A percentile compares a stretch with the other conserved stretches of the same genome.
Conservation (phyloP, 2,329 filamentous ascomycete species). For the Penicillium sp. region DNA sequence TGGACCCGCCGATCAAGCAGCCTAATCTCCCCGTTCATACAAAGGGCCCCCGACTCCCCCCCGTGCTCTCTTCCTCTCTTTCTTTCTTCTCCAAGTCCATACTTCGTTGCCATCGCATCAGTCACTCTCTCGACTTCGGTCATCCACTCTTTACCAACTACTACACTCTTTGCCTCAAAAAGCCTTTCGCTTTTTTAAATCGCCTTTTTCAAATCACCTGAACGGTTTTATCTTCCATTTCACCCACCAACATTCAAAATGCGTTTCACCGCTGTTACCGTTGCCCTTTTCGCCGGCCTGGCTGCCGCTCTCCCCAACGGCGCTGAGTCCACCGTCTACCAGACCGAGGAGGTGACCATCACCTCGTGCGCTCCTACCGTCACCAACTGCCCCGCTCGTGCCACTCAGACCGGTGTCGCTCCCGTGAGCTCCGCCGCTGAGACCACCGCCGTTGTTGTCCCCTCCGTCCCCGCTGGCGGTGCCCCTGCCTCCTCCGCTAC, state of each 20-base stretch:
- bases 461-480: constrained; percentile 20
- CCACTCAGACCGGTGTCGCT: constrained; percentile 14
- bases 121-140: constrained; percentile 39
- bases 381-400: constrained; percentile 51
- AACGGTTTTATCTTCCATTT: constrained; percentile 25
- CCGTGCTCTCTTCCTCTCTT: constrained; percentile 22
- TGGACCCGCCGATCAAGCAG: constrained; percentile 30
- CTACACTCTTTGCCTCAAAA: constrained; percentile 10
- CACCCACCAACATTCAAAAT: constrained; percentile 32
- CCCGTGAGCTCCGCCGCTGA: constrained; percentile 10
- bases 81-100: constrained; percentile 27
- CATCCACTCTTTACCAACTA: constrained; percentile 38
- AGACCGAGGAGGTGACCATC: constrained; percentile 56
- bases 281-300: constrained; percentile 39
- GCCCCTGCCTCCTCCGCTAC: constrained; percentile 6
- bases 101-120: constrained; percentile 30
- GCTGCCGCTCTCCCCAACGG: constrained; percentile 32
- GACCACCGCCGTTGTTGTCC: constrained; percentile 3
- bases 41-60: constrained; percentile 27
- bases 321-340: constrained; percentile 47
- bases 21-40: constrained; percentile 38
- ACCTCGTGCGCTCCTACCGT: constrained; percentile 57
- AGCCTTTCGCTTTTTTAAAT: constrained; percentile 25
- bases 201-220: constrained; percentile 25
- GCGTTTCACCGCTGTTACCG: constrained; percentile 39